Percentiles rank a stretch among this genome's conserved stretches.
phyloP scores from a whole-genome alignment of 2,329 filamentous ascomycete genomes.

The Bipolaris victoriae region DNA sequence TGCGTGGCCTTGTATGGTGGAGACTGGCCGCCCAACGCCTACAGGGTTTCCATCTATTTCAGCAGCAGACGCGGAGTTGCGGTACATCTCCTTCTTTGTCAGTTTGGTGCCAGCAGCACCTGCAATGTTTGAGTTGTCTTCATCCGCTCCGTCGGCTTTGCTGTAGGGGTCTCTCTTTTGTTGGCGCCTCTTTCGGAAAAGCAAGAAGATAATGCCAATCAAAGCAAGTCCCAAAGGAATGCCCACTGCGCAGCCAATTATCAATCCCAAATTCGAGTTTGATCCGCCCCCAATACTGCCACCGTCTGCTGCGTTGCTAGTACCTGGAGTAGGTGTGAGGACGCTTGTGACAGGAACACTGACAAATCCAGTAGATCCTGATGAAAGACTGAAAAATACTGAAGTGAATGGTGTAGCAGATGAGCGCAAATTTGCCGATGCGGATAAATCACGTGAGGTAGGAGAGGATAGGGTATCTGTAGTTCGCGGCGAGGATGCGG shows the following conservation, averaged over 20 bases:
- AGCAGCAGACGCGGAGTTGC: slow-evolving; percentile 25
- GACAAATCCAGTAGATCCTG: slow-evolving; percentile 31
- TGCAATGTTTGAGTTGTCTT: slow-evolving; percentile 25
- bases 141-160: slow-evolving; percentile 22
- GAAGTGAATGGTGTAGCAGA: slow-evolving; percentile 31
- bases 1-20: slow-evolving; percentile 36
- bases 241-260: slow-evolving; percentile 47
- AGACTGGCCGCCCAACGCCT: slow-evolving; percentile 37
- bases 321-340: slow-evolving; percentile 18
- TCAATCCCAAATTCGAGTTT: slow-evolving; percentile 36
- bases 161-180: slow-evolving; percentile 29
- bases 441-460: slow-evolving; percentile 3
- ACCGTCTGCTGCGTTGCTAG: slow-evolving; percentile 3
- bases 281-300: slow-evolving; percentile 14
- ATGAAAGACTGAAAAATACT: slow-evolving; percentile 30
- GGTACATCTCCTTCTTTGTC: slow-evolving; percentile 27
- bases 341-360: slow-evolving; percentile 31
- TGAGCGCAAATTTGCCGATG: slow-evolving; percentile 1
- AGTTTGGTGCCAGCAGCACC: slow-evolving; percentile 35
- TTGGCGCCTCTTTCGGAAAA: slow-evolving; percentile 40
- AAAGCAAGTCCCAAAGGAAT: slow-evolving; percentile 44
- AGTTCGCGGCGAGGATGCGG: slow-evolving; percentile 4
- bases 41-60: slow-evolving; percentile 41
- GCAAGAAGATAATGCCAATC: slow-evolving; percentile 39
- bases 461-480: slow-evolving; percentile 13